Base-by-base conservation (phyloP, 768 basidiomycete species). In the Boletus tylopilopsis region DNA sequence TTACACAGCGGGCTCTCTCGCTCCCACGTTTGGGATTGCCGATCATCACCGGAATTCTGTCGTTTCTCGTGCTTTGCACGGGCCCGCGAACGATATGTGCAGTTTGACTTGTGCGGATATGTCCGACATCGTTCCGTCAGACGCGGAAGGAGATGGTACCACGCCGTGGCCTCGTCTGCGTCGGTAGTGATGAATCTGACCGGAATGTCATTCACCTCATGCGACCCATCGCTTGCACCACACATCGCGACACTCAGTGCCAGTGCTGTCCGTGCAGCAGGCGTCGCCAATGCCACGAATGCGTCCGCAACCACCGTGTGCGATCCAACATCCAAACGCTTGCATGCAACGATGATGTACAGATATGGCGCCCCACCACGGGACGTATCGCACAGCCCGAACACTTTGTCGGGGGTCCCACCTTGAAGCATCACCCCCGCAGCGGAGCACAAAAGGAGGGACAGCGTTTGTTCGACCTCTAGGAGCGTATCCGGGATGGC, bases 91-190 rank as follows among this genome's bases (percentile, higher is more conserved):
- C 54, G 67, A 48, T 29, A 55, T 1, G n/a, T 64, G 58, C 15
- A 78, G 55, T 22, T 59, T 63, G 24, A 39, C 22, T 57, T 79
- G 79, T 84, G 82, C 6, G 64, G 49, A 80, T 80, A 82, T 2
- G 66, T 69, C 25, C 79, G 74, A 50, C 79, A 81, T 15, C 78
- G 74, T 57, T 84, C 82, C 0, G 69, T 76, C 38, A 79, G 58
- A 5, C 68, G 70, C 7, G 80, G 80, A 3, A 83, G 62, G 29
- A 82, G 69, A 41, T 74, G 71, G 53, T 72, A 74, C 81, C 80
- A 84, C 1, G 68, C 70, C 18, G 43, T 50, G 6, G 57, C 42
- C 35, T 64, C 60, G 34, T 60, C 47, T 11, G 47, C 42, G 8
- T 55, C 47, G 1, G 63, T 62, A 15, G 3, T 9, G 8, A 54